Base-by-base conservation (phyloP, 2,329 filamentous ascomycete genomes). In the Akanthomyces lecanii region DNA sequence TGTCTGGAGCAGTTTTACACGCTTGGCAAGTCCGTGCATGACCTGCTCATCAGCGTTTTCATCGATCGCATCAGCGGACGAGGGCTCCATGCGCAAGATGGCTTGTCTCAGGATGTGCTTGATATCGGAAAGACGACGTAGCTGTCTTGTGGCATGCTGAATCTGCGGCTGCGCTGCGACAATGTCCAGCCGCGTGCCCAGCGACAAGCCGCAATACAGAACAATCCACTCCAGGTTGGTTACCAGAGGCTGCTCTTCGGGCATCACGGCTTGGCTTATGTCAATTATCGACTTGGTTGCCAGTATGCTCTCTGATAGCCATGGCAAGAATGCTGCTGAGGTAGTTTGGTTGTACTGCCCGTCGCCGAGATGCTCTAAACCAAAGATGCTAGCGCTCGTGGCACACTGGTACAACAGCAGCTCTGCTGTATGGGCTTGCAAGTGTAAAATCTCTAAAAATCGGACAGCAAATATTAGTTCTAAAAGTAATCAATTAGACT, bases 211-310 rank as follows among this genome's bases (percentile, higher is more conserved):
- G 21, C 73, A 74, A 33, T 74, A 71, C 0, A 74, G 44, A 64
- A 70, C 71, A 38, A 74, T 68, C 73, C 72, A 74, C 12, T 69
- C 69, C 0, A 71, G 68, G 21, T 74, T 74, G 4, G 71, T 68
- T 42, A 74, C 67, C 1, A 64, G 62, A 0, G 66, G 65, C 56
- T 74, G 72, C 36, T 72, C 71, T 1, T 69, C 70, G 16, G 66
- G 64, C 0, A 72, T 69, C 1, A 73, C 66, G 0, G 69, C 63
- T 16, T 74, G 66, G 0, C 73, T 65, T 0, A 73, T 65, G 21
- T 67, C 71, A 0, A 73, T 69, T 0, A 74, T 67, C 0, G 70
- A 69, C 33, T 72, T 73, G 6, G 71, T 71, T 0, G 71, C 72
- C 0, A 69, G 69, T 25, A 73, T 71, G 47, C 71, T 73, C 11